Percentiles rank a stretch among this genome's conserved stretches.
Conservation (phyloP, 768 basidiomycete species). For the Mycena pura region DNA sequence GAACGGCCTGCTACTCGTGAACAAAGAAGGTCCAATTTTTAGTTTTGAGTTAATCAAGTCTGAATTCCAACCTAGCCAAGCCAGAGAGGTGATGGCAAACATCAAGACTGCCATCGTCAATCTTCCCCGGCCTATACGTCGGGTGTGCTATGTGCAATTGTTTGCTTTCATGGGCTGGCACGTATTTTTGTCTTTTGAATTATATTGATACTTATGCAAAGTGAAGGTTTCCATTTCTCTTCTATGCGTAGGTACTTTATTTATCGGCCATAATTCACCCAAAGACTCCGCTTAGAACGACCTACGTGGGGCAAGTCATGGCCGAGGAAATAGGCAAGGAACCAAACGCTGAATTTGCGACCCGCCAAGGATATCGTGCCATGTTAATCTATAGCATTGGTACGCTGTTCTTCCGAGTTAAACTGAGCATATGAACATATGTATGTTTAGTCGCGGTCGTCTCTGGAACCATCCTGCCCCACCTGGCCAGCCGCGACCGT, state of each 20-base stretch:
- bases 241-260: constrained; percentile 71
- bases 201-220: constrained; percentile 8
- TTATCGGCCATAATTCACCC: background rate
- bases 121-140: constrained; percentile 82
- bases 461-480: constrained; percentile 83
- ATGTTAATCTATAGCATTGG: constrained; percentile 91
- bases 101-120: constrained; percentile 76
- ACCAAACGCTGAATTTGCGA: constrained; percentile 84
- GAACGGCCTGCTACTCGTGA: constrained; percentile 56
- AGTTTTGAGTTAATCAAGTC: background rate
- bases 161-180: constrained; percentile 98
- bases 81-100: constrained; percentile 78
- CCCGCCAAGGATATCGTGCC: constrained; percentile 84
- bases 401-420: constrained; percentile 39
- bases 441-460: constrained; percentile 75
- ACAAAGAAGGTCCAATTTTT: constrained; percentile 46
- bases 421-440: constrained; percentile 16
- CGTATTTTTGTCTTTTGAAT: constrained; percentile 29
- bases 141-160: constrained; percentile 92
- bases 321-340: constrained; percentile 75
- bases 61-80: constrained; percentile 47
- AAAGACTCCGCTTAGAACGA: constrained; percentile 62
- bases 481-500: constrained; percentile 81
- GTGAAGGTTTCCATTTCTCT: constrained; percentile 90
- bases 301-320: constrained; percentile 95